Conservation (phyloP, 2,329 filamentous ascomycete genomes). For the Aspergillus sclerotialis region DNA sequence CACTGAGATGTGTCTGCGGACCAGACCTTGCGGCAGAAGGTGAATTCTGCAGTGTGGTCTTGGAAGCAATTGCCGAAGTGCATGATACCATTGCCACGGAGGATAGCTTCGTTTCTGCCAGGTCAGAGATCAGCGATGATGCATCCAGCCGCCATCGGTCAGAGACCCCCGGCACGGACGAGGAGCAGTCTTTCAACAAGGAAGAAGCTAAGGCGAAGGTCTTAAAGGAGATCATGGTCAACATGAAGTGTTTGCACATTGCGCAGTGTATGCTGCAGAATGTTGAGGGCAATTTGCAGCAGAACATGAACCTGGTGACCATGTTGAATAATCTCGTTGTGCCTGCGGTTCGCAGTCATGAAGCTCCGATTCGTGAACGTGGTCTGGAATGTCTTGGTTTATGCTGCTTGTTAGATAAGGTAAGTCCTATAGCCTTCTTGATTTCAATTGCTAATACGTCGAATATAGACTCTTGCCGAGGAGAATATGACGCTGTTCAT, state of each 20-base stretch:
- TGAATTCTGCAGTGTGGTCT: constrained; percentile 50
- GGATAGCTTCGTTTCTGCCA: constrained; percentile 90
- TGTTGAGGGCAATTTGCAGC: constrained; percentile 77
- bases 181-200: constrained; percentile 48
- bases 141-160: constrained; percentile 43
- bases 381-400: constrained; percentile 84
- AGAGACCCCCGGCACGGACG: constrained; percentile 39
- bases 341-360: constrained; percentile 86
- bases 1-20: constrained; percentile 75
- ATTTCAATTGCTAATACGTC: constrained; percentile 3
- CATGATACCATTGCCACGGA: constrained; percentile 79
- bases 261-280: constrained; percentile 97
- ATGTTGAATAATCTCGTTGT: constrained; percentile 98
- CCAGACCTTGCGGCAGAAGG: constrained; percentile 42
- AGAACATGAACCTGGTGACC: constrained; percentile 86
- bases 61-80: constrained; percentile 92
- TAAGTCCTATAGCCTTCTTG: constrained; percentile 22
- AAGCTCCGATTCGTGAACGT: constrained; percentile 84
- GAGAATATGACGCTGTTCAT: constrained; percentile 91
- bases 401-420: constrained; percentile 82
- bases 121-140: constrained; percentile 70
- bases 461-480: constrained; percentile 64
- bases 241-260: constrained; percentile 97
- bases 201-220: constrained; percentile 61
- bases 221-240: constrained; percentile 84